phyloP scores from a whole-genome alignment of 352 stramenopile genomes.

The Pythium scleroteichum region DNA sequence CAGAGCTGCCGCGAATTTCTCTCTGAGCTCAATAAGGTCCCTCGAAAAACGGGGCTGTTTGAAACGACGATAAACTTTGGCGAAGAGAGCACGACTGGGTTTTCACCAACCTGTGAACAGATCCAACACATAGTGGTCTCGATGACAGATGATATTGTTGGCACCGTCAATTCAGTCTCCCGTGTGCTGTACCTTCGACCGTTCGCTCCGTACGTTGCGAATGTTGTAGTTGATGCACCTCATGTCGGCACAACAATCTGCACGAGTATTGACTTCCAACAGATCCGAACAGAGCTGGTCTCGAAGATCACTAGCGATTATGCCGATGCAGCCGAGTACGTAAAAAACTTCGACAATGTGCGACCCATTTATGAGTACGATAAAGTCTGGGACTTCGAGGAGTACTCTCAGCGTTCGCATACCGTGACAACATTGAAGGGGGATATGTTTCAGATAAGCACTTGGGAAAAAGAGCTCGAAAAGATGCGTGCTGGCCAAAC shows the following conservation, averaged over 20 bases:
- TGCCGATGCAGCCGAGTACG: constrained; percentile 85
- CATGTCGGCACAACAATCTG: constrained; percentile 81
- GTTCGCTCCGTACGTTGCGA: constrained; percentile 82
- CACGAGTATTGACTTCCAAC: constrained; percentile 64
- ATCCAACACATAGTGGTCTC: constrained; percentile 89
- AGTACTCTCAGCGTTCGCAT: constrained; percentile 77
- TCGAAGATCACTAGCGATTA: constrained; percentile 89
- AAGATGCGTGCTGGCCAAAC: constrained; percentile 92
- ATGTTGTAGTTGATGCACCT: constrained; percentile 64
- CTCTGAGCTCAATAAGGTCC: constrained; percentile 85
- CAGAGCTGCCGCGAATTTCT: constrained; percentile 87
- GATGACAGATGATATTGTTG: constrained; percentile 89
- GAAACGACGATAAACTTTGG: constrained; percentile 93
- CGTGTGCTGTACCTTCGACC: constrained; percentile 87
- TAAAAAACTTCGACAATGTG: constrained; percentile 91
- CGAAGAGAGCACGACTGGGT: constrained; percentile 67
- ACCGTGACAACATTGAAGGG: constrained; percentile 85
- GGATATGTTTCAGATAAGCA: constrained; percentile 91
- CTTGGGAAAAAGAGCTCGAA: constrained; percentile 94
- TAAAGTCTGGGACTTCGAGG: constrained; percentile 90
- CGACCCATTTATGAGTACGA: constrained; percentile 92
- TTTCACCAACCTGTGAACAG: constrained; percentile 86
- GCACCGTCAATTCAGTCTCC: constrained; percentile 85
- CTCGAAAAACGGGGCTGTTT: constrained; percentile 91
- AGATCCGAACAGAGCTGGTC: constrained; percentile 77